phyloP scores from a whole-genome alignment of 352 stramenopile genomes.

The Phytopythium oedochilum region DNA sequence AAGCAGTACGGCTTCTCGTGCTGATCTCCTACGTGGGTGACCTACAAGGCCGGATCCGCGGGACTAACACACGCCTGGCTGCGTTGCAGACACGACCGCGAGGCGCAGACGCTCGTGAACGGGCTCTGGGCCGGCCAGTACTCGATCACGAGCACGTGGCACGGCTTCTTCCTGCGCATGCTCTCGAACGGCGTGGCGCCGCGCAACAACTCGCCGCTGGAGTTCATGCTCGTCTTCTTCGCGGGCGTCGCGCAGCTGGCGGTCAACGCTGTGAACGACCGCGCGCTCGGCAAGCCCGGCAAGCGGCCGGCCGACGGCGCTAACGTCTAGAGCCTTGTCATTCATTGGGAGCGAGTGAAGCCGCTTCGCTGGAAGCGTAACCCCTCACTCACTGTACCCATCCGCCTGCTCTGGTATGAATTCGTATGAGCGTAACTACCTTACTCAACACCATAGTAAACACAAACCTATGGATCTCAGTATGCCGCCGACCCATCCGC shows the following conservation, averaged over 20 bases:
- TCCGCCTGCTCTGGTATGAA: no score
- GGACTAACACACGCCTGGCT: no score
- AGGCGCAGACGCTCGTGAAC: slow-evolving; percentile 49
- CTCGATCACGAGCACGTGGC: slow-evolving; percentile 54
- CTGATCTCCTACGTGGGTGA: no score
- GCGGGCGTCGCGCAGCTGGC: slow-evolving; percentile 18
- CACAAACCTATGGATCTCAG: no score
- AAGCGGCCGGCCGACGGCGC: background rate
- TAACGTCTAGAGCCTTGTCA: background rate
- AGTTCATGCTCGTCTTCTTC: slow-evolving; percentile 52
- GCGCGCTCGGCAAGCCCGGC: slow-evolving; percentile 7
- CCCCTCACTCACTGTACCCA: no score
- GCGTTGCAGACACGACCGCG: slow-evolving; percentile 22
- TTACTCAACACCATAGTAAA: no score
- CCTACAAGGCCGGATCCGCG: no score
- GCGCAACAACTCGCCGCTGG: slow-evolving; percentile 58
- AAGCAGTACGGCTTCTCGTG: slow-evolving; percentile 5
- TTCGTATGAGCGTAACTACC: no score
- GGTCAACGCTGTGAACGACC: slow-evolving; percentile 20
- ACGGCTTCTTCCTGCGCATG: slow-evolving; percentile 43
- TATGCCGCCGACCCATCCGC: no score
- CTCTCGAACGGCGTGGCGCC: slow-evolving; percentile 54
- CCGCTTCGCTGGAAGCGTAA: no score
- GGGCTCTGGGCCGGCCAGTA: slow-evolving; percentile 53
- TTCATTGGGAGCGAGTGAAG: no score